phyloP scores from a whole-genome alignment of 306 rosid species.

The Pterocarpus macrocarpus region DNA sequence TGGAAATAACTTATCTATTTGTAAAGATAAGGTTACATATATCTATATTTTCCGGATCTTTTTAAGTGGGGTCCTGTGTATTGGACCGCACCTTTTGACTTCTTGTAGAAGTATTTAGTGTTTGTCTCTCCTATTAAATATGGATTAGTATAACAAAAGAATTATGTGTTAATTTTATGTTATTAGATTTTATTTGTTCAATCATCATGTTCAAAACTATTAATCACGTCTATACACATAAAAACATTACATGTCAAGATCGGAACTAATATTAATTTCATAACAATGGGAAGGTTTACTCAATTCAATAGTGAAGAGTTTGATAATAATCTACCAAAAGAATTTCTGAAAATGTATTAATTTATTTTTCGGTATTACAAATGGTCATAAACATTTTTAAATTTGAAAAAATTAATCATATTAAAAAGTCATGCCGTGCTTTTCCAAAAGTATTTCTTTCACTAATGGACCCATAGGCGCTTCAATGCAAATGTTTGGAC shows the following conservation, averaged over 20 bases:
- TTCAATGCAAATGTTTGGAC: constrained; percentile 15
- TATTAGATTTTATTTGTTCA: not conserved
- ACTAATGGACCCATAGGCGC: constrained; percentile 3
- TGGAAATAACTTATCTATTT: too few relatives aligned
- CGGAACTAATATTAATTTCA: not conserved
- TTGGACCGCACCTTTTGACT: too few relatives aligned
- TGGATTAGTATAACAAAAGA: constrained; percentile 1
- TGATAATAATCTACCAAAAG: not conserved
- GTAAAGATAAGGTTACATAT: too few relatives aligned
- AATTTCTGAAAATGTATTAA: not conserved
- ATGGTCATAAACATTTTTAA: not conserved
- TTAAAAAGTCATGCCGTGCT: not conserved
- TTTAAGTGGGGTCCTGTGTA: too few relatives aligned
- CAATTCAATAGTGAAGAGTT: not conserved
- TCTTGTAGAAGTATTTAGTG: too few relatives aligned
- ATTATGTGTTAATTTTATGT: not conserved
- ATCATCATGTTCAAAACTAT: constrained; percentile 4
- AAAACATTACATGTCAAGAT: not conserved
- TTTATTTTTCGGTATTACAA: not conserved
- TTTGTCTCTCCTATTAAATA: not conserved
- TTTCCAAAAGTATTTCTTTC: not conserved
- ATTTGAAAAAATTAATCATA: constrained; percentile 9
- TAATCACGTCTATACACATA: not conserved
- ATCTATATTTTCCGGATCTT: too few relatives aligned
- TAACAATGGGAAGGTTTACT: not conserved